Evolutionary conservation across 164 flowering plant species (phyloP).

Genomic region (Malania oleifera): DNA sequence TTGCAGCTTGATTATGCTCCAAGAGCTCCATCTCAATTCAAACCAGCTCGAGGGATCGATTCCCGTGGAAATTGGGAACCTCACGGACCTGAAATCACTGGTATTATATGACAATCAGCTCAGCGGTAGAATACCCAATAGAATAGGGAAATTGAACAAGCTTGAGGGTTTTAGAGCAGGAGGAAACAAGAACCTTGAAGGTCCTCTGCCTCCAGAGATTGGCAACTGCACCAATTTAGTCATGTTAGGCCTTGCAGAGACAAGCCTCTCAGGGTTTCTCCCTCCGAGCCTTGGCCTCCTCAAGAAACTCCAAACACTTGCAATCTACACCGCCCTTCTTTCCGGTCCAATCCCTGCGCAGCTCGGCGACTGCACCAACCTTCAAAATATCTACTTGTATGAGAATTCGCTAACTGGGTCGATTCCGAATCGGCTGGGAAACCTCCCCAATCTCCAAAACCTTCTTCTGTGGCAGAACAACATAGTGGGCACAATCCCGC

Average conservation of each 20-base stretch:
- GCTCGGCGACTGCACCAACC: constrained; percentile 56
- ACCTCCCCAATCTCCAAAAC: constrained; percentile 42
- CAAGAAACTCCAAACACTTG: constrained; percentile 63
- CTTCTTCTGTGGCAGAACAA: constrained; percentile 71
- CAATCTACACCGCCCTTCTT: constrained; percentile 64
- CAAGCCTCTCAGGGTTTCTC: constrained; percentile 63
- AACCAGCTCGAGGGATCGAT: constrained; percentile 61
- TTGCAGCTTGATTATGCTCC: constrained; percentile 39
- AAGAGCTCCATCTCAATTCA: constrained; percentile 46
- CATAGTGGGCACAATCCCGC: constrained; percentile 59
- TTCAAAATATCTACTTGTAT: constrained; percentile 60
- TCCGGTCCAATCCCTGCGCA: constrained; percentile 77
- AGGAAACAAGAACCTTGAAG: constrained; percentile 73
- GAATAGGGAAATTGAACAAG: constrained; percentile 54
- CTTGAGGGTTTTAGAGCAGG: constrained; percentile 61
- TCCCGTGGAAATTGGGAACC: constrained; percentile 52
- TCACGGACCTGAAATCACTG: constrained; percentile 42
- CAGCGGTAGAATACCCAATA: constrained; percentile 53
- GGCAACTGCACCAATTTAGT: constrained; percentile 59
- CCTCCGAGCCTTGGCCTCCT: constrained; percentile 55
- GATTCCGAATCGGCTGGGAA: constrained; percentile 47
- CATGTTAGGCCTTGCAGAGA: constrained; percentile 74
- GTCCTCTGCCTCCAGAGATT: constrained; percentile 61
- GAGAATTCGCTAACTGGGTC: constrained; percentile 70
- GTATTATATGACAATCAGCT: constrained; percentile 65